Evolutionary conservation across 139 green algal species (phyloP).

Genomic region (Haematococcus lacustris): DNA sequence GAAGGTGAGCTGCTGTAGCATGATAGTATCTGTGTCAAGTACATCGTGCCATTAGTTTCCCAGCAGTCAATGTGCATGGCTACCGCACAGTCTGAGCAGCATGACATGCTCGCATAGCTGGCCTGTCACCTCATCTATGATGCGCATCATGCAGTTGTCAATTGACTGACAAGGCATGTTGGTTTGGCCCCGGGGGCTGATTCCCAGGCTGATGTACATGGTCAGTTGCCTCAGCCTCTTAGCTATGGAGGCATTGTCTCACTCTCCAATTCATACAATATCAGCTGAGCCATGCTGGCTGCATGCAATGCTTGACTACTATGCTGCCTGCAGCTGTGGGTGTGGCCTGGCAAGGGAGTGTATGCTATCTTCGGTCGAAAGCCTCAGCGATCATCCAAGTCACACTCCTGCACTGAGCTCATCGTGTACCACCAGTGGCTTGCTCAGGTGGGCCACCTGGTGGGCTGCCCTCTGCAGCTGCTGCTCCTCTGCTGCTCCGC

Average conservation of each 20-base stretch:
- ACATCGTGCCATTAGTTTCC: background rate
- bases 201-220: background rate
- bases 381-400: constrained; percentile 6
- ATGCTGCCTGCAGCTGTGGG: constrained; percentile 13
- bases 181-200: no score
- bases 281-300: background rate
- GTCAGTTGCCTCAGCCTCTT: background rate
- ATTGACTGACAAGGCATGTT: background rate
- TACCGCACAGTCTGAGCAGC: background rate
- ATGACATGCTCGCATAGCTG: no score
- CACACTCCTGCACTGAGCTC: constrained; percentile 9
- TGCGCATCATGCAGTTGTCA: no score
- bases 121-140: no score
- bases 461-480: no score
- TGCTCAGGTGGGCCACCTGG: no score
- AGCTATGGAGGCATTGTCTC: no score
- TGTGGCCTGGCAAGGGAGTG: constrained; percentile 25
- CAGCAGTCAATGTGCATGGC: background rate
- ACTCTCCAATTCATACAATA: no score
- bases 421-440: constrained; percentile 37
- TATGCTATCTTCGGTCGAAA: constrained; percentile 37
- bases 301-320: background rate
- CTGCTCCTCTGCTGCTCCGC: no score
- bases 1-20: constrained; percentile 10
- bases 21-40: background rate